A percentile compares a stretch with the other conserved stretches of the same genome.
Conservation (phyloP, 441 rosid genomes). For the Gossypium gossypioides region DNA sequence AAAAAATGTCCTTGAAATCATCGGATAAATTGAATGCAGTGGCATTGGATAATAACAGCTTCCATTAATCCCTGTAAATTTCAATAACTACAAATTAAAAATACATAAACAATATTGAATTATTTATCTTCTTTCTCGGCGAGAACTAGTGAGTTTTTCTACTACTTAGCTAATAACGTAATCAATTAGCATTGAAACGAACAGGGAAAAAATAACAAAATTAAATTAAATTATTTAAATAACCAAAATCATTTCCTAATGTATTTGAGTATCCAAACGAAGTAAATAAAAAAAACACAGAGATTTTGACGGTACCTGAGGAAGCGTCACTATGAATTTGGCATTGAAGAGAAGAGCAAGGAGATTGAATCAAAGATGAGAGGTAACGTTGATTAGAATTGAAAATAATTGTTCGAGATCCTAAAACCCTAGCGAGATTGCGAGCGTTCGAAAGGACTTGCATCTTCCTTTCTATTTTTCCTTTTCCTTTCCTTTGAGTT, state of each 20-base stretch:
- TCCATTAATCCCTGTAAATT: conserved; percentile 22
- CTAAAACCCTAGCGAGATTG: conserved; percentile 8
- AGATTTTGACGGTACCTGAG: conserved; percentile 2
- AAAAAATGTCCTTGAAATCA: conserved; percentile 28
- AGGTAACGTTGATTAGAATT: not conserved
- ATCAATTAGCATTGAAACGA: not conserved
- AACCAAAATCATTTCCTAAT: not conserved
- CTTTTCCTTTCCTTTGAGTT: not conserved
- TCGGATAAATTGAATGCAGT: conserved; percentile 7
- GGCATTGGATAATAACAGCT: conserved; percentile 20
- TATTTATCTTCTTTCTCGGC: not conserved
- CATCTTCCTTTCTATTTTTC: not conserved
- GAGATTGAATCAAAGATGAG: conserved; percentile 1
- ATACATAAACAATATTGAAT: not conserved
- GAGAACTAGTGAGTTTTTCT: not conserved
- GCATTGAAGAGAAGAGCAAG: not conserved
- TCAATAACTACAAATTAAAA: not conserved
- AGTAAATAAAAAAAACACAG: not conserved
- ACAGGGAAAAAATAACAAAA: not conserved
- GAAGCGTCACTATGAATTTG: not conserved
- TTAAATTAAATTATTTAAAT: not conserved
- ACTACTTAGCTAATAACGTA: not conserved
- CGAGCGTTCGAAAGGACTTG: conserved; percentile 9
- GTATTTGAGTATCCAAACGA: not conserved
- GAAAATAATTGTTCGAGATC: not conserved